Evolutionary conservation across 768 basidiomycete species (phyloP).

Genomic region (Termitomyces sp.): DNA sequence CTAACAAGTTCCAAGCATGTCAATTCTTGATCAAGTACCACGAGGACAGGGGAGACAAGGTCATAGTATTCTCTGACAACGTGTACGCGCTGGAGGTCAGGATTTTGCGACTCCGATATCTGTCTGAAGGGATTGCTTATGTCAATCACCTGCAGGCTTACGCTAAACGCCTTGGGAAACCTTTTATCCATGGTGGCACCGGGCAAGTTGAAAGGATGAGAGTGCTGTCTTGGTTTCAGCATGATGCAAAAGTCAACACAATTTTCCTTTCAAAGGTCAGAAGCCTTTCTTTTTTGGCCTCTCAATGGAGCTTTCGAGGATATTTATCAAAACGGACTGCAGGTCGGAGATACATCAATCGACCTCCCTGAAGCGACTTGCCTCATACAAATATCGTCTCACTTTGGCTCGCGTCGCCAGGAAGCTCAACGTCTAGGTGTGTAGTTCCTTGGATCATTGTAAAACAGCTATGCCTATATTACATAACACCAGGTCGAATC

Average conservation of each 20-base stretch:
- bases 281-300: conserved; percentile 13
- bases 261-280: conserved; percentile 94
- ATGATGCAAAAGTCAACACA: conserved; percentile 92
- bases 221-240: conserved; percentile 93
- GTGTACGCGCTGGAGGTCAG: conserved; percentile 92
- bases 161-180: conserved; percentile 88
- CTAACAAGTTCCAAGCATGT: conserved; percentile 98
- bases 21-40: conserved; percentile 99
- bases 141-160: conserved; percentile 57
- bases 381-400: conserved; percentile 98
- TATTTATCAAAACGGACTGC: not conserved
- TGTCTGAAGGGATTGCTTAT: not conserved
- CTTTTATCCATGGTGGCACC: conserved; percentile 94
- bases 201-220: conserved; percentile 95
- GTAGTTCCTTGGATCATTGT: conserved; percentile 16
- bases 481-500: conserved; percentile 70
- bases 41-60: conserved; percentile 96
- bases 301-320: not conserved
- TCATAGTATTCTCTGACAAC: conserved; percentile 99
- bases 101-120: not conserved
- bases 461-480: conserved; percentile 1
- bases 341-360: conserved; percentile 98
- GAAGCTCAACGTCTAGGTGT: conserved; percentile 93
- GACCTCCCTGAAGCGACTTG: conserved; percentile 99
- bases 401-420: conserved; percentile 97